Conservation (phyloP, 352 stramenopile species). For the Globisporangium abappressorium region DNA sequence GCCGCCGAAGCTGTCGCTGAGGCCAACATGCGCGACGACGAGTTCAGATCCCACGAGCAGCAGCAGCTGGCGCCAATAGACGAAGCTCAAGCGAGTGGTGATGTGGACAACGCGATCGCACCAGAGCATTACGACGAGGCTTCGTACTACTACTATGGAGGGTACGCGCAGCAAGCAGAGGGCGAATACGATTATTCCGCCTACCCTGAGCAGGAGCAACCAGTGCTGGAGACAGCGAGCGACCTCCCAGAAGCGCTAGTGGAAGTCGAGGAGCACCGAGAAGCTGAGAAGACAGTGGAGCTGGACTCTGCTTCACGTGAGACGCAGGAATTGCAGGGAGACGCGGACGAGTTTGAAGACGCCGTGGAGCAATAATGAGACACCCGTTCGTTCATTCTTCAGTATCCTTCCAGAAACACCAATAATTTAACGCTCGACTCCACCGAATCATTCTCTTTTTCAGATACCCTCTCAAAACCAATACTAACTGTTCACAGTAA, state of each 20-base stretch:
- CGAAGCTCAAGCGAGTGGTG: not conserved
- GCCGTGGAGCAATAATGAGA: constrained; percentile 1
- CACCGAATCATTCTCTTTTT: not conserved
- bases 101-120: not conserved
- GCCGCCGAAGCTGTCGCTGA: constrained; percentile 55
- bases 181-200: not conserved
- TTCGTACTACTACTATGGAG: constrained; percentile 1
- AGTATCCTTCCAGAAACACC: not conserved
- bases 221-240: not conserved
- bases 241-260: not conserved
- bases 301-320: not conserved
- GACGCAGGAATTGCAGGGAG: not conserved
- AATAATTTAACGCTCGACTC: not conserved
- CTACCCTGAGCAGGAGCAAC: constrained; percentile 1
- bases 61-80: not conserved
- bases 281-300: not conserved
- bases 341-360: constrained; percentile 9
- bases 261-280: not conserved
- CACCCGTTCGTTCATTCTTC: not conserved
- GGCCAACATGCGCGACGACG: constrained; percentile 12
- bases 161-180: not conserved
- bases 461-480: not conserved
- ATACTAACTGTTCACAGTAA: too few species aligned
- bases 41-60: not conserved
- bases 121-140: not conserved